Conservation (phyloP, 2,329 filamentous ascomycete genomes). For the Cadophora malorum region DNA sequence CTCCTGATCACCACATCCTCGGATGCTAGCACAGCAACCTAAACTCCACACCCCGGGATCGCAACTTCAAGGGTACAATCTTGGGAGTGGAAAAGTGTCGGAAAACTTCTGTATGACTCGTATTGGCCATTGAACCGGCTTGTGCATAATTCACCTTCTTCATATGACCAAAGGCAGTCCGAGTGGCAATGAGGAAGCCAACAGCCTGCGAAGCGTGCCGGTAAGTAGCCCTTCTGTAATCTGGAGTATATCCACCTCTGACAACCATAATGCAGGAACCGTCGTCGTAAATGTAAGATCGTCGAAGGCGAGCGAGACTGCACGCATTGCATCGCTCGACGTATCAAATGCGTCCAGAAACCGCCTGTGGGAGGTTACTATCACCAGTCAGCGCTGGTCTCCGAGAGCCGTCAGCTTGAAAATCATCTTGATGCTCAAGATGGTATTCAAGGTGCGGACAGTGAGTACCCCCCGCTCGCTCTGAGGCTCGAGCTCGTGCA, state of each 20-base stretch:
- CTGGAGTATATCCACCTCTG: background rate
- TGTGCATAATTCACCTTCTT: background rate
- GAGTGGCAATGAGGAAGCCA: slow-evolving; percentile 14
- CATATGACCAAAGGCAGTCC: background rate
- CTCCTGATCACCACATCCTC: slow-evolving; percentile 13
- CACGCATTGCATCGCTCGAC: slow-evolving; percentile 12
- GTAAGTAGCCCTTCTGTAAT: background rate
- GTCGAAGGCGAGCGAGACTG: slow-evolving; percentile 4
- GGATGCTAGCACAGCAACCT: slow-evolving; percentile 10
- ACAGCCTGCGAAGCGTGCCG: slow-evolving; percentile 14
- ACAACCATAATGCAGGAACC: slow-evolving; percentile 1
- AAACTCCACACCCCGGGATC: background rate
- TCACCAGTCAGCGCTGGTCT: slow-evolving; percentile 8
- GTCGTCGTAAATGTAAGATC: slow-evolving; percentile 17
- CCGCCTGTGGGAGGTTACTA: slow-evolving; percentile 9
- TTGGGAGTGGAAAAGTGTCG: slow-evolving; percentile 9
- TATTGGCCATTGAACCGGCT: slow-evolving; percentile 4
- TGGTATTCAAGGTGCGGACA: background rate
- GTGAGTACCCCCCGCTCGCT: slow-evolving; percentile 31
- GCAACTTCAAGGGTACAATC: background rate
- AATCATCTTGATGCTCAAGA: background rate
- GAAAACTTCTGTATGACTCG: background rate
- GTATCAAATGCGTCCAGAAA: slow-evolving; percentile 18
- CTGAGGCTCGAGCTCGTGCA: slow-evolving; percentile 33
- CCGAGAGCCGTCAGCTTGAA: background rate